phyloP scores from a whole-genome alignment of 2,329 filamentous ascomycete species.

The Pseudogymnoascus sp. region DNA sequence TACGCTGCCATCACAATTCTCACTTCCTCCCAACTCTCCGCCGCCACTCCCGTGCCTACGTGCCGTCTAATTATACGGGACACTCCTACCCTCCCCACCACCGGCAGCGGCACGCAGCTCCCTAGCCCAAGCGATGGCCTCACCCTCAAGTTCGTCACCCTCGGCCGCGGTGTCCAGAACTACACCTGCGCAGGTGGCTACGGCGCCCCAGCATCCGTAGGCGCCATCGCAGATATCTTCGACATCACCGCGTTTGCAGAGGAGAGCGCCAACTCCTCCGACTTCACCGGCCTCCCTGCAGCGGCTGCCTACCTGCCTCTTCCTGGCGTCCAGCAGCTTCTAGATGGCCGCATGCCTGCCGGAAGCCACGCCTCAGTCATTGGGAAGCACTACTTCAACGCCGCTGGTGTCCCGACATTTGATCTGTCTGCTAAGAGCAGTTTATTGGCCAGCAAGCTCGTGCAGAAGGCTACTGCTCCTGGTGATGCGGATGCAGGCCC shows the following conservation, averaged over 20 bases:
- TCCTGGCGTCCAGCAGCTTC: slow-evolving; percentile 9
- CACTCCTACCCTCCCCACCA: slow-evolving; percentile 19
- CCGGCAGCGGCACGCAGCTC: slow-evolving; percentile 20
- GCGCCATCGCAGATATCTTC: slow-evolving; percentile 27
- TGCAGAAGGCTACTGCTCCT: slow-evolving; percentile 20
- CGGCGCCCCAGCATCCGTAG: slow-evolving; percentile 18
- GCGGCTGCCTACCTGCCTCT: slow-evolving; percentile 18
- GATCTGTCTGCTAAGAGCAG: slow-evolving; percentile 18
- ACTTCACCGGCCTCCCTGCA: slow-evolving; percentile 16
- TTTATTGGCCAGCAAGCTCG: slow-evolving; percentile 21
- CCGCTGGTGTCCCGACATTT: slow-evolving; percentile 23
- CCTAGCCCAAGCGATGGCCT: slow-evolving; percentile 19
- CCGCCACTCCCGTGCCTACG: slow-evolving; percentile 16
- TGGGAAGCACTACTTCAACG: slow-evolving; percentile 26
- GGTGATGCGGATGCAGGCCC: slow-evolving; percentile 19
- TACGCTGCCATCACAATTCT: slow-evolving; percentile 19
- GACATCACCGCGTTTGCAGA: slow-evolving; percentile 24
- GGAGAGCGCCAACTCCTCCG: slow-evolving; percentile 11
- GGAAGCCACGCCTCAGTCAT: neutral
- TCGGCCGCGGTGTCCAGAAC: slow-evolving; percentile 28
- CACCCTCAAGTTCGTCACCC: slow-evolving; percentile 23
- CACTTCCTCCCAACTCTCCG: slow-evolving; percentile 15
- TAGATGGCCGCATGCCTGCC: neutral
- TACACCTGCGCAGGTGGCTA: slow-evolving; percentile 24
- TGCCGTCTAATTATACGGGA: neutral